Conservation (phyloP, 1,284 basidiomycete species). For the Singerocomus rubriflavus region DNA sequence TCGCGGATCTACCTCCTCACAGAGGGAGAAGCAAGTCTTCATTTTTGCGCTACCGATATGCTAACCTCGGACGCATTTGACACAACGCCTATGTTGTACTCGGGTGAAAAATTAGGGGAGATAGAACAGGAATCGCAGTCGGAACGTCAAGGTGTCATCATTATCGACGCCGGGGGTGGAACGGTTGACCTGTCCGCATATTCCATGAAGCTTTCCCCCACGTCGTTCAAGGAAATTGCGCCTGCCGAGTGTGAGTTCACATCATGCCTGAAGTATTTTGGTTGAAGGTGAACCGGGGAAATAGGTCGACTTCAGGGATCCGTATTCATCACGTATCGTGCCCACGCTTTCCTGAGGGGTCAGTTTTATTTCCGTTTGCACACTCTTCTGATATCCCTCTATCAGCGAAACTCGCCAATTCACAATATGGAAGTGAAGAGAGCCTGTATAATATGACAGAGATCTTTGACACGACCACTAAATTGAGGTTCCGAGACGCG, state of each 20-base stretch:
- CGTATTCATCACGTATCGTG: conserved; percentile 41
- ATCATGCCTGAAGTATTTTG: background rate
- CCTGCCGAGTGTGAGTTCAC: conserved; percentile 36
- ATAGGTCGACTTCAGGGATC: conserved; percentile 34
- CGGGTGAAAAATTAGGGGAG: conserved; percentile 6
- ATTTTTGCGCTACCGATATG: conserved; percentile 41
- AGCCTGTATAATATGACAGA: conserved; percentile 39
- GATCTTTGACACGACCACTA: conserved; percentile 48
- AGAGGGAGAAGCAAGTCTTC: conserved; percentile 48
- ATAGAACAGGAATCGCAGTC: conserved; percentile 4
- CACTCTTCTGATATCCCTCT: conserved; percentile 20
- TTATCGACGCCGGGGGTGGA: conserved; percentile 56
- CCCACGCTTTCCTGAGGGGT: conserved; percentile 38
- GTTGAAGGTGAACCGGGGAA: background rate
- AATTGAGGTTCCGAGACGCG: conserved; percentile 40
- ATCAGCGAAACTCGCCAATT: conserved; percentile 31
- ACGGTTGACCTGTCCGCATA: conserved; percentile 53
- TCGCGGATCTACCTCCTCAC: conserved; percentile 43
- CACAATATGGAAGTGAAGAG: conserved; percentile 28
- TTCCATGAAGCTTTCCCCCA: conserved; percentile 21
- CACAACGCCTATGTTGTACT: conserved; percentile 21
- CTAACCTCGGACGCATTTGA: conserved; percentile 31
- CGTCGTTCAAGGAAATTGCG: conserved; percentile 35
- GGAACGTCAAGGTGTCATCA: conserved; percentile 37
- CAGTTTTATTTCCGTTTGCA: conserved; percentile 18